Percentiles rank a stretch among this genome's conserved stretches.
Evolutionary conservation across 352 stramenopile species (phyloP).

Genomic region (Thalassiosira mediterranea): DNA sequence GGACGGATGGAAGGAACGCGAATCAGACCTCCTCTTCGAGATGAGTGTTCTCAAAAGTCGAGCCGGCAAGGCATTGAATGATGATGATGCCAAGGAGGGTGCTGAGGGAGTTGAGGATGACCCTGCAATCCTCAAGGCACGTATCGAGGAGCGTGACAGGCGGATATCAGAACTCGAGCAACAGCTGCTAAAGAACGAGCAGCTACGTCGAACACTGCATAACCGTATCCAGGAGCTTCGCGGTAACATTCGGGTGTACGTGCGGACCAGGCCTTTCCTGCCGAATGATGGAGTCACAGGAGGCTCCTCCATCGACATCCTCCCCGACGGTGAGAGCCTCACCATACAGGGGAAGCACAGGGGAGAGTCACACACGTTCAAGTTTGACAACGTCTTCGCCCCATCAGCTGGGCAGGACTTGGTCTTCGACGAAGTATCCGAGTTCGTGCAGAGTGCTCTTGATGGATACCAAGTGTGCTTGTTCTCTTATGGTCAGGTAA

Average conservation of each 20-base stretch:
- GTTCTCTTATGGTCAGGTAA: constrained; percentile 90
- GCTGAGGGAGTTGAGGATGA: constrained; percentile 63
- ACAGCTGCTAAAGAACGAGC: constrained; percentile 82
- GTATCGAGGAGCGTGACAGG: constrained; percentile 78
- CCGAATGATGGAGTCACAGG: constrained; percentile 72
- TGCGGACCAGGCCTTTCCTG: constrained; percentile 84
- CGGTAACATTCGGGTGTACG: constrained; percentile 98
- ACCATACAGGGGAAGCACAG: constrained; percentile 66
- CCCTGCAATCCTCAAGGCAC: constrained; percentile 76
- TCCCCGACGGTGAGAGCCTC: constrained; percentile 77
- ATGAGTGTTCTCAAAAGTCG: constrained; percentile 82
- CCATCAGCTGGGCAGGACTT: constrained; percentile 91
- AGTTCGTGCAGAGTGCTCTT: constrained; percentile 96
- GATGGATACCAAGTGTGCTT: constrained; percentile 95
- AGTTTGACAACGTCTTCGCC: constrained; percentile 94
- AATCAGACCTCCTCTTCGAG: constrained; percentile 78
- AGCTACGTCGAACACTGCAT: constrained; percentile 93
- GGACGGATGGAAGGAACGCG: constrained; percentile 67
- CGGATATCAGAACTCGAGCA: constrained; percentile 81
- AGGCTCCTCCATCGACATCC: constrained; percentile 76
- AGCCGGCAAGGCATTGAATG: constrained; percentile 54
- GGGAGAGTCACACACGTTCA: constrained; percentile 85
- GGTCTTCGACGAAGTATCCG: constrained; percentile 95
- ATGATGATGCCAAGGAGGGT: constrained; percentile 43
- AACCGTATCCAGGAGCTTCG: constrained; percentile 99